A percentile compares a stretch with the other conserved stretches of the same genome.
Evolutionary conservation across 164 flowering plant species (phyloP).

Genomic region (Liriodendron chinense): DNA sequence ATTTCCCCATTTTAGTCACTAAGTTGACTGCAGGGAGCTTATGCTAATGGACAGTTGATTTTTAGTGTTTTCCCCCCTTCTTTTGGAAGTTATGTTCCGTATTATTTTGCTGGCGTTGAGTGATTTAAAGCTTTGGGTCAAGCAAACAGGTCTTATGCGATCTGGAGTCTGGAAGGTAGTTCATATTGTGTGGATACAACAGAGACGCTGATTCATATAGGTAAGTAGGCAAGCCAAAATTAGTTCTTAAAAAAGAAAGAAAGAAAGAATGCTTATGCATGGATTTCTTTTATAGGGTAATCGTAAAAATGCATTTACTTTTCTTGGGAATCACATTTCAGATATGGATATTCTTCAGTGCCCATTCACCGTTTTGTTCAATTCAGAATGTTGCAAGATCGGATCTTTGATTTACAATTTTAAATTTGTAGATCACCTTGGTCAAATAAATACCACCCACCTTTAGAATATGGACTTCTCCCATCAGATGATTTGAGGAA

Average conservation of each 20-base stretch:
- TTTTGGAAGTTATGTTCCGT: background rate
- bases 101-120: background rate
- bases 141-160: constrained; percentile 65
- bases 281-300: no score
- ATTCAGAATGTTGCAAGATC: no score
- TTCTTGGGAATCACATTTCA: no score
- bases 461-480: constrained; percentile 64
- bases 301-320: no score
- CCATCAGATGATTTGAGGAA: constrained; percentile 84
- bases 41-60: background rate
- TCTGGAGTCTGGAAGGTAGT: constrained; percentile 77
- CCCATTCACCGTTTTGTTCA: no score
- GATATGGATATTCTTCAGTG: no score
- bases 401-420: background rate
- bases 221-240: constrained; percentile 35
- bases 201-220: constrained; percentile 98
- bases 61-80: background rate
- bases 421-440: constrained; percentile 76
- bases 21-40: no score
- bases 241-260: no score
- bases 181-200: constrained; percentile 90
- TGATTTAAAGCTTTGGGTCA: background rate
- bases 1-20: no score
- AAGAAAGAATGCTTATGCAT: no score
- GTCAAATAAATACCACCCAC: constrained; percentile 92